phyloP scores from a whole-genome alignment of 345 rosid species.

The Geranium rotundifolium region DNA sequence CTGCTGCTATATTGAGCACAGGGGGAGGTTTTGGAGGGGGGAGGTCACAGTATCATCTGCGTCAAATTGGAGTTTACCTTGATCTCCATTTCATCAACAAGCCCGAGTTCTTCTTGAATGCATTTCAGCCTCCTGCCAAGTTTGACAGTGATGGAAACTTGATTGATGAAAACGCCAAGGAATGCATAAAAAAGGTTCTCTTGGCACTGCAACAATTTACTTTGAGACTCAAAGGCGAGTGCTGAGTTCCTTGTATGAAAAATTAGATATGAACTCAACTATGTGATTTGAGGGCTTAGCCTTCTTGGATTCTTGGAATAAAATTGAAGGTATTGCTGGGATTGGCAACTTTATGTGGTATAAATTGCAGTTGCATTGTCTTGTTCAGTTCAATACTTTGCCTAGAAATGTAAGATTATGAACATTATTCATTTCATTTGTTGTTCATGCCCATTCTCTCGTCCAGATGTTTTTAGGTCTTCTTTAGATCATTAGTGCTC shows the following conservation, averaged over 20 bases:
- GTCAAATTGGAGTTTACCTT: constrained; percentile 68
- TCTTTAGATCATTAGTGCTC: no score
- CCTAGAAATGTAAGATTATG: no score
- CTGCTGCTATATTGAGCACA: constrained; percentile 67
- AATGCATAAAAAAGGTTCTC: constrained; percentile 44
- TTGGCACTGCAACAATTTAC: constrained; percentile 46
- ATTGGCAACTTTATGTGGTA: no score
- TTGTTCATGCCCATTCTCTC: no score
- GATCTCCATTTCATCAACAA: constrained; percentile 89
- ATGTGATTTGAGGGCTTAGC: no score
- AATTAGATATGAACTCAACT: no score
- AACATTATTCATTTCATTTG: no score
- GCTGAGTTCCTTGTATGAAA: constrained; percentile 8
- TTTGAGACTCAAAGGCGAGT: constrained; percentile 38
- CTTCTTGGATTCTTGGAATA: no score
- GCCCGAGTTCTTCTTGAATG: constrained; percentile 63
- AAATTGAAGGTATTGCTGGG: no score
- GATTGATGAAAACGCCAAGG: constrained; percentile 36
- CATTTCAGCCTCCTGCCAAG: constrained; percentile 64
- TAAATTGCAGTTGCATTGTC: no score
- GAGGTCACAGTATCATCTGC: constrained; percentile 59
- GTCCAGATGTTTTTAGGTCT: no score
- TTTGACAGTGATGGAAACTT: constrained; percentile 64
- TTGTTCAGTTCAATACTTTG: no score
- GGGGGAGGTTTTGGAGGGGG: constrained; percentile 62